Evolutionary conservation across 495 filamentous ascomycete species (phyloP), one percentile per base, ranked within the genome.

Genomic region (Hyphodiscus hymeniophilus): DNA sequence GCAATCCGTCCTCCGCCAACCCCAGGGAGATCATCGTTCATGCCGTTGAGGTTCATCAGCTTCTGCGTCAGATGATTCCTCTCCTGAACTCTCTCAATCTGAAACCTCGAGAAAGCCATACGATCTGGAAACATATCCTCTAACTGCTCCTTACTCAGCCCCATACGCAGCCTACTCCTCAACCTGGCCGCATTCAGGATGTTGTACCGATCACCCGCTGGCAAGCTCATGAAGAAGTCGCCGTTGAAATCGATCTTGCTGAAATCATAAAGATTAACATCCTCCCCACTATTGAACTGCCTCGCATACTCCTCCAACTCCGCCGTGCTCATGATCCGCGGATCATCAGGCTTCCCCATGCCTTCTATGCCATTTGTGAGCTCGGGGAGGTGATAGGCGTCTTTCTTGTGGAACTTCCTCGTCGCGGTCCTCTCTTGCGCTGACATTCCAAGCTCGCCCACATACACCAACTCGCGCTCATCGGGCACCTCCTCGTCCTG

Each of bases 251-350:
- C 94, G 48, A 98, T 98, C 63, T 97, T 97, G 48, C 85, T 90
- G 54, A 96, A 97, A 63, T 98, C 92, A 60, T 96, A 95, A n/a
- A 96, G 69, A 58, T 94, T 94, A 65, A 98, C 86, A 66, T 96
- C 90, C 64, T 96, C 92, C 30, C 91, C 92, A 48, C 78, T 81
- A 54, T 94, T 78, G 53, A 96, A 97, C 56, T 95, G 89, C 46
- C 81, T 69, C 2, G 92, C 89, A 61, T 97, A 98, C 44, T 91
- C 82, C 63, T 96, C 85, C 45, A 98, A 64, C 55, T 98, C 92
- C 52, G 92, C 89, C 11, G 87, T 75, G 31, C 82, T 88, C 92
- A 98, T 96, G 51, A 98, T 85, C 1, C 94, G 80, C 3, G 88
- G 89, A 63, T 98, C 92, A 52, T 95, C 84, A 12, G 85, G 85